Evolutionary conservation across 2,329 filamentous ascomycete species (phyloP).

Genomic region (Orbilia blumenaviensis): DNA sequence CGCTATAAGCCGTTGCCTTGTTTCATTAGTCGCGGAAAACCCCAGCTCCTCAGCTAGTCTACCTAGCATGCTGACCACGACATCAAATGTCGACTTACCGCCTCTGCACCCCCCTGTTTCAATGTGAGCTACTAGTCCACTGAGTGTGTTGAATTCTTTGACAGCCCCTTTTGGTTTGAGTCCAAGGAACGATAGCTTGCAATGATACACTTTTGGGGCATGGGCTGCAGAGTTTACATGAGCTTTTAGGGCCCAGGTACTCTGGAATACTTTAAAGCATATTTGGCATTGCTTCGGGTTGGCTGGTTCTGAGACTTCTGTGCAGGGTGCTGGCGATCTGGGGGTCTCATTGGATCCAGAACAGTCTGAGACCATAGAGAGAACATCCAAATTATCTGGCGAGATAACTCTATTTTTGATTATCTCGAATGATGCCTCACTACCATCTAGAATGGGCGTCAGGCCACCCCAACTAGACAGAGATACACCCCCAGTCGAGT

Average conservation of each 20-base stretch:
- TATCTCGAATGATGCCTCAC: background rate
- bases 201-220: slow-evolving; percentile 19
- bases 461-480: background rate
- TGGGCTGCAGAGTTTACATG: slow-evolving; percentile 1
- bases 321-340: background rate
- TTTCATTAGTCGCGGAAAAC: background rate
- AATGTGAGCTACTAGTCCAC: slow-evolving; percentile 21
- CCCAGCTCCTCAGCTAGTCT: slow-evolving; percentile 22
- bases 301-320: background rate
- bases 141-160: slow-evolving; percentile 25
- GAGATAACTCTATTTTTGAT: background rate
- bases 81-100: slow-evolving; percentile 7
- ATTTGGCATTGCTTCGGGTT: background rate
- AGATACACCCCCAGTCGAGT: background rate
- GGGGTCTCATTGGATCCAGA: background rate
- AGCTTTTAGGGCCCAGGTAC: slow-evolving; percentile 1
- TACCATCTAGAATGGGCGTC: background rate
- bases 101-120: slow-evolving; percentile 14
- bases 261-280: background rate
- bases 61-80: slow-evolving; percentile 5
- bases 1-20: background rate
- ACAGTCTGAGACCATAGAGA: background rate
- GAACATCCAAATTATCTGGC: background rate
- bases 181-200: slow-evolving; percentile 7
- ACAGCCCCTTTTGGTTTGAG: background rate